Base-by-base conservation (phyloP, 2,329 filamentous ascomycete species). In the Ustilaginoidea virens region DNA sequence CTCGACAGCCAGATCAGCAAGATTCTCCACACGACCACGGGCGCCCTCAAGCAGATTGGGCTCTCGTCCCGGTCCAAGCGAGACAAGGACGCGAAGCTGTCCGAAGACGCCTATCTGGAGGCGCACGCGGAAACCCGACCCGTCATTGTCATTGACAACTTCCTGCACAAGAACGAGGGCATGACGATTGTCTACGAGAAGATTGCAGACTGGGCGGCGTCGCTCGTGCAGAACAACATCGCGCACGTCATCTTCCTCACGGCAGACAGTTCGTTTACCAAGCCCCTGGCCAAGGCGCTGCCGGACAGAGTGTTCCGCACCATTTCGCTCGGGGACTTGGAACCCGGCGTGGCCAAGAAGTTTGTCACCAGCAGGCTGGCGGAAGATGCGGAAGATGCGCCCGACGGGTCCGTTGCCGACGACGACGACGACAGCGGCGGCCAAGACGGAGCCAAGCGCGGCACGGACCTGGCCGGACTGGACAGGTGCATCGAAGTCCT, bases 181-280 rank as follows among this genome's bases (percentile, higher is more conserved):
- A 48, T 52, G 25, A 58, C 58, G 21, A 57, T 76, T n/a, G 63
- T 86, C 13, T 80, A 81, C 33, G 78, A 86, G 37, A 83, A 81
- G 47, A 62, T 87, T 27, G 74, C 85, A 0, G 83, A 94, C 45
- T 96, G 87, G 82, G 85, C 86, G 2, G 85, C 90, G 4, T 64
- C 74, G 2, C 58, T 94, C 17, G 86, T 90, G 0, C 81, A 82
- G 25, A 76, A 78, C 29, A 93, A 94, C 39, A 67, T 92, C 24
- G 87, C 87, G 1, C 90, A 96, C 50, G 85, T 96, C 32, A 76
- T 98, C 33, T 93, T 96, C 61, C 61, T 98, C 21, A 94, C 87
- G 0, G 83, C 79, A 33, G 87, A 96, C 38, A 70, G 83, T 1
- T 81, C 83, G 0, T 93, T 83, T 53, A 78, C 80, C 28, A 96